Evolutionary conservation across 371 early-diverging fungal genomes (phyloP).

Genomic region (Mortierella sp.): DNA sequence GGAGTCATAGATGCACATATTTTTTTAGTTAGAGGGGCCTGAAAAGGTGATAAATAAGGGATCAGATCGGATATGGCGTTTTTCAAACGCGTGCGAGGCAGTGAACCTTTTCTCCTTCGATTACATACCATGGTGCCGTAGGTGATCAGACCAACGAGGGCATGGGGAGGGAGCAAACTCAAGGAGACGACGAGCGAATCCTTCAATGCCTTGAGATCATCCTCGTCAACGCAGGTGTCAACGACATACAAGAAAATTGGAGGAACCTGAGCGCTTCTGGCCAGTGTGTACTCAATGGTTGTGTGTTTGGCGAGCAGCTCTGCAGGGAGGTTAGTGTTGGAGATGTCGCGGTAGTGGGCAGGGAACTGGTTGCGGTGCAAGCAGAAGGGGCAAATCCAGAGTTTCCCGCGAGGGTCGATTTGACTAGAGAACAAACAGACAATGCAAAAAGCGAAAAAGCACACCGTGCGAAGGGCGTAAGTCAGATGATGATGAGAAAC

Average conservation of each 20-base stretch:
- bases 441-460: not conserved
- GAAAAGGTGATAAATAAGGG: not conserved
- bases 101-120: not conserved
- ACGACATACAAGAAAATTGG: conserved; percentile 99
- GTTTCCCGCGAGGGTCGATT: conserved; percentile 93
- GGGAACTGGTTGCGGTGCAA: conserved; percentile 98
- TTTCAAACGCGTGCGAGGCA: not conserved
- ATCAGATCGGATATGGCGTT: not conserved
- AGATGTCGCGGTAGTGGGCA: conserved; percentile 98
- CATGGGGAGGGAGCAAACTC: conserved; percentile 93
- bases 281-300: conserved; percentile 97
- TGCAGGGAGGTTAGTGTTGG: conserved; percentile 95
- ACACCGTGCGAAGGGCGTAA: not conserved
- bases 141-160: conserved; percentile 97
- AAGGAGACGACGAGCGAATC: conserved; percentile 93
- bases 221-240: conserved; percentile 97
- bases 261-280: conserved; percentile 84
- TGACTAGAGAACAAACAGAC: conserved; percentile 67
- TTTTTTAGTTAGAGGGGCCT: not conserved
- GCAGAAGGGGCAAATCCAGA: conserved; percentile 99
- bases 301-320: conserved; percentile 96
- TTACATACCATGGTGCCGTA: conserved; percentile 97
- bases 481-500: not conserved
- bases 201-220: conserved; percentile 96
- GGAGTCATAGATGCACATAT: not conserved